These are phyloP conservation scores for Thermomucor indicae-seudaticae DNA, from an alignment of 371 early-diverging fungal species.

Conservation along the genomic window DNA sequence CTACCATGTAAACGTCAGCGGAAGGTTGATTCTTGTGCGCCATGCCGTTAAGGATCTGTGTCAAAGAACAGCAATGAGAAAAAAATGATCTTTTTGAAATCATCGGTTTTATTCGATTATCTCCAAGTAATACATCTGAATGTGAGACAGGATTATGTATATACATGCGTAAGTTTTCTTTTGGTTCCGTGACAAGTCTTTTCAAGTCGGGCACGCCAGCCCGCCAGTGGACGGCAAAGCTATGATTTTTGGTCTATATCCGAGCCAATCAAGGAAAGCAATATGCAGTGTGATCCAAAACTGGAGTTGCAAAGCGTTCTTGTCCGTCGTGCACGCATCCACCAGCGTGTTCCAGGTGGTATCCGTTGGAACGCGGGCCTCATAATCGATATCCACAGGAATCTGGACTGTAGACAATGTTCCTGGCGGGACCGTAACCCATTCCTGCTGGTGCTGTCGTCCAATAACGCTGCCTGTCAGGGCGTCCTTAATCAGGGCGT, in stretches of 20 bases:
- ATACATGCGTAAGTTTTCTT: no score
- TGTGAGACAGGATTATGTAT: no score
- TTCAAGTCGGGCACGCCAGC: slow-evolving; percentile 45
- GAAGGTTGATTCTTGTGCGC: no score
- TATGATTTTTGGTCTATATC: slow-evolving; percentile 39
- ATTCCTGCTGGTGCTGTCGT: slow-evolving; percentile 18
- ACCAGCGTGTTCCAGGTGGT: slow-evolving; percentile 30
- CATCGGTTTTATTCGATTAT: no score
- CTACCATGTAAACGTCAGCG: no score
- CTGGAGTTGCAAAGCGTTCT: slow-evolving; percentile 30
- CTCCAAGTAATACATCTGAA: no score
- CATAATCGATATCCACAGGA: slow-evolving; percentile 33
- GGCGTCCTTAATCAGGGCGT: slow-evolving; percentile 34
- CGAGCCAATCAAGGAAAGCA: slow-evolving; percentile 32
- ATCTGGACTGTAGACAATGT: slow-evolving; percentile 32
- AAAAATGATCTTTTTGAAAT: no score
- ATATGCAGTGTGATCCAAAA: slow-evolving; percentile 43
- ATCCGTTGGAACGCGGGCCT: slow-evolving; percentile 38
- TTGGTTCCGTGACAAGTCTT: no score
- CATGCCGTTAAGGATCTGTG: no score
- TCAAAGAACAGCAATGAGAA: no score
- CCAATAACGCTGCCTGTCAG: slow-evolving; percentile 37
- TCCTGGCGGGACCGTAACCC: slow-evolving; percentile 19
- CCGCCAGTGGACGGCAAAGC: slow-evolving; percentile 41
- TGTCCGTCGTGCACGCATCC: slow-evolving; percentile 25